A percentile compares a stretch with the other conserved stretches of the same genome.
Evolutionary conservation across 768 basidiomycete species (phyloP).

Genomic region (Dioszegia hungarica): DNA sequence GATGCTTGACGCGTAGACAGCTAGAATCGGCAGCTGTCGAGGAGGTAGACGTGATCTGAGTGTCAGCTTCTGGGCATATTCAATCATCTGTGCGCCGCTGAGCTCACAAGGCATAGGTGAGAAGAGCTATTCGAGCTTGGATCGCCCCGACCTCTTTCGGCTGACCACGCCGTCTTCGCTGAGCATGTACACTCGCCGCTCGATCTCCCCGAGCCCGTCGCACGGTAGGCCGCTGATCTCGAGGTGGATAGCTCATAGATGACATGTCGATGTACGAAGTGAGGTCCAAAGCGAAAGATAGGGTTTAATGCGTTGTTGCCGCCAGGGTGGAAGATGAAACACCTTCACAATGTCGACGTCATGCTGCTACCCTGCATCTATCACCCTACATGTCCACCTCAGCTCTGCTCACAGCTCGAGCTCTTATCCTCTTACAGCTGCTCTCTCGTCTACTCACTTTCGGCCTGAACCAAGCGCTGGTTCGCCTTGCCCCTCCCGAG

Average conservation of each 20-base stretch:
- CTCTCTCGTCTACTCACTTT: conserved; percentile 82
- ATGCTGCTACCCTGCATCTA: no score
- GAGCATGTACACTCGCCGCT: neutral
- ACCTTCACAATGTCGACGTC: neutral
- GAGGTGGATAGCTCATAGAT: neutral
- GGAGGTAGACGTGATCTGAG: conserved; percentile 38
- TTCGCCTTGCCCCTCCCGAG: conserved; percentile 75
- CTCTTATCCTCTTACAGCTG: conserved; percentile 80
- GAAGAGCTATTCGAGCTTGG: conserved; percentile 20
- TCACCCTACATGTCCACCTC: conserved; percentile 4
- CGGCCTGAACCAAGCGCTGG: conserved; percentile 75
- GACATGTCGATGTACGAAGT: neutral
- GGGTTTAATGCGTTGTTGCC: neutral
- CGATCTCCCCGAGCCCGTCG: neutral
- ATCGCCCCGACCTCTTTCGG: conserved; percentile 7
- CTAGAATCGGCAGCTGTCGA: conserved; percentile 34
- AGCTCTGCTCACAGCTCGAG: conserved; percentile 43
- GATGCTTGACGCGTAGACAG: conserved; percentile 28
- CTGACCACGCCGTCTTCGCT: neutral
- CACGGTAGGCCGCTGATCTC: neutral
- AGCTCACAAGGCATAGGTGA: conserved; percentile 43
- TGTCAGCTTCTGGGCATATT: neutral
- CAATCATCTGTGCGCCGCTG: neutral
- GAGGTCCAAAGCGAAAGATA: neutral
- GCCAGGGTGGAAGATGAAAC: neutral